phyloP scores from a whole-genome alignment of 2,329 filamentous ascomycete genomes.

The Aspergillus sp. region DNA sequence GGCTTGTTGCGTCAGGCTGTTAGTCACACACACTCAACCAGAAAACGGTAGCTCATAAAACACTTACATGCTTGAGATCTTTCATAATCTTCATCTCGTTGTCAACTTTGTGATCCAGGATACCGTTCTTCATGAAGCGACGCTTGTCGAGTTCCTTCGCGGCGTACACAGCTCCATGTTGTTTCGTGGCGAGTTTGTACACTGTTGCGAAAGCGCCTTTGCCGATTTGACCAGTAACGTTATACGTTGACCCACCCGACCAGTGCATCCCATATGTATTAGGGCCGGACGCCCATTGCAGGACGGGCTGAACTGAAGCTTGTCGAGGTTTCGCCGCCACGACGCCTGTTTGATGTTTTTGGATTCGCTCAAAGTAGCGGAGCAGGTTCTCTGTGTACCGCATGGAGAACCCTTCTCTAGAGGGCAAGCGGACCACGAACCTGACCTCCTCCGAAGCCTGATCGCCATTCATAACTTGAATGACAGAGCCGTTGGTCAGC shows the following conservation, averaged over 20 bases:
- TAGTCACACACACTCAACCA: conserved; percentile 6
- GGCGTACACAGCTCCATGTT: conserved; percentile 78
- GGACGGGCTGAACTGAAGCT: conserved; percentile 22
- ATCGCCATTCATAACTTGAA: conserved; percentile 62
- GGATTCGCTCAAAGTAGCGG: conserved; percentile 58
- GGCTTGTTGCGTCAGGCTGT: conserved; percentile 48
- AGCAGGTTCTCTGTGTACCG: conserved; percentile 68
- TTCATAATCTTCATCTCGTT: conserved; percentile 98
- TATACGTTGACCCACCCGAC: conserved; percentile 83
- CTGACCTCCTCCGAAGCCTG: conserved; percentile 61
- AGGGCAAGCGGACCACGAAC: conserved; percentile 84
- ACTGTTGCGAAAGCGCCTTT: conserved; percentile 95
- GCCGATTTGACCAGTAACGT: conserved; percentile 76
- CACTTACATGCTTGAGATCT: conserved; percentile 72
- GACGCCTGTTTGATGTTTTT: conserved; percentile 22
- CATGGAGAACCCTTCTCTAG: conserved; percentile 66
- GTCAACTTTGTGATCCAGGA: conserved; percentile 86
- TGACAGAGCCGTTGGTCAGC: conserved; percentile 69
- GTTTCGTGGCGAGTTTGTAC: conserved; percentile 83
- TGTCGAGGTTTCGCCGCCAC: conserved; percentile 24
- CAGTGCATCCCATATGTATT: conserved; percentile 66
- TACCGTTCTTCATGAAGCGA: conserved; percentile 87
- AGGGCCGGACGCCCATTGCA: conserved; percentile 35
- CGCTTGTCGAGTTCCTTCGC: conserved; percentile 95
- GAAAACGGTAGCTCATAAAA: neutral